These are phyloP conservation scores for Gossypium aridum DNA, from an alignment of 441 rosid species.

Conservation along the genomic window DNA sequence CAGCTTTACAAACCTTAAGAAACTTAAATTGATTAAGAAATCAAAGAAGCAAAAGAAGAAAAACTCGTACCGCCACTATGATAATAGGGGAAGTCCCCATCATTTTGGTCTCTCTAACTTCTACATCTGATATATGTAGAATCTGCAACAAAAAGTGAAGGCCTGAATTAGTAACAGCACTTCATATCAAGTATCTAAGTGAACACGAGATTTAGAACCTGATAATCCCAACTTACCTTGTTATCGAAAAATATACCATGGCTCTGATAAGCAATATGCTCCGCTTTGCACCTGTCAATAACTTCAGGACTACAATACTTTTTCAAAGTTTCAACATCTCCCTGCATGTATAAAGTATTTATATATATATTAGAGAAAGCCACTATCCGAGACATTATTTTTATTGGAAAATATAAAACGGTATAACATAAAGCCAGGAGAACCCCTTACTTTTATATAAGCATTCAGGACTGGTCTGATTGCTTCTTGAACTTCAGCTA, in stretches of 20 bases:
- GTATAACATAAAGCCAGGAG: background rate
- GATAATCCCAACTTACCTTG: conserved; percentile 39
- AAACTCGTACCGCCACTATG: conserved; percentile 53
- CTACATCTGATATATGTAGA: conserved; percentile 82
- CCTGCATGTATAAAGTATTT: conserved; percentile 32
- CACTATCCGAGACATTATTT: background rate
- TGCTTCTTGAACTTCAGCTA: conserved; percentile 78
- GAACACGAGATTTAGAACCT: background rate
- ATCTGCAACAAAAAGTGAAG: conserved; percentile 38
- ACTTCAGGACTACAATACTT: conserved; percentile 81
- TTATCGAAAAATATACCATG: conserved; percentile 74
- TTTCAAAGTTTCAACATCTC: conserved; percentile 60
- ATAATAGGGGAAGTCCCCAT: conserved; percentile 84
- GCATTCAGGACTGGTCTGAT: conserved; percentile 76
- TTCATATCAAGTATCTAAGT: conserved; percentile 1
- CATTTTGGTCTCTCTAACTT: conserved; percentile 83
- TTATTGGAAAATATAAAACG: background rate
- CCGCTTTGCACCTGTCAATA: conserved; percentile 66
- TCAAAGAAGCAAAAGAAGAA: background rate
- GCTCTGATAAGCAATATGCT: conserved; percentile 55
- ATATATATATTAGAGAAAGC: background rate
- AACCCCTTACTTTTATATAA: conserved; percentile 51
- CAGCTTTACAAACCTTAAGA: background rate
- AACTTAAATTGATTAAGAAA: background rate
- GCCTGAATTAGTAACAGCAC: background rate